Percentiles rank a stretch among this genome's conserved stretches.
Conservation (phyloP, 2,329 filamentous ascomycete genomes). For the Fusarium mundagurra region DNA sequence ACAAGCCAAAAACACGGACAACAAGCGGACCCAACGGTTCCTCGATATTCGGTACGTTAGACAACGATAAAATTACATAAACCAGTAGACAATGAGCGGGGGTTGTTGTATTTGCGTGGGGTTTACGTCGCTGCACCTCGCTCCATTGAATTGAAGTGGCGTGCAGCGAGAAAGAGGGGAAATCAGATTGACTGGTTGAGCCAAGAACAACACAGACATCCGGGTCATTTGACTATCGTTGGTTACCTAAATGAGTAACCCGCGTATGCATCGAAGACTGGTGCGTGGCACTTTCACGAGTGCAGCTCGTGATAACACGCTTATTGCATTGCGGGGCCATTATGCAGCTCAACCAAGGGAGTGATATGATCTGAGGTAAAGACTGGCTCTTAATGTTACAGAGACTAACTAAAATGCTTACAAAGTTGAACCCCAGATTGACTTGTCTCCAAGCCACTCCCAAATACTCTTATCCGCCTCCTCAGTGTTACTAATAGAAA, state of each 20-base stretch:
- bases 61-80: not conserved
- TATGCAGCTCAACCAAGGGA: no score
- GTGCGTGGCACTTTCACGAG: not conserved
- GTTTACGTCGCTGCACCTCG: not conserved
- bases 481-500: conserved; percentile 42
- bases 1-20: not conserved
- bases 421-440: conserved; percentile 38
- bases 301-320: not conserved
- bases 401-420: not conserved
- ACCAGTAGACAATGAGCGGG: not conserved
- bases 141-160: not conserved
- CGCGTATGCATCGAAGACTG: not conserved
- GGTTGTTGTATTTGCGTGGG: conserved; percentile 4
- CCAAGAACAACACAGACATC: conserved; percentile 3
- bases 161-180: conserved; percentile 9
- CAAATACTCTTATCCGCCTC: conserved; percentile 44
- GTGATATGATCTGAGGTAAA: not conserved
- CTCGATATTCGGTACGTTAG: not conserved
- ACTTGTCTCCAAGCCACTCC: conserved; percentile 39
- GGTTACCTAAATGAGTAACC: not conserved
- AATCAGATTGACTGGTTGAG: not conserved
- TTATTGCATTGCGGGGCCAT: not conserved
- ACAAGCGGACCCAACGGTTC: not conserved
- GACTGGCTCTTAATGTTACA: not conserved
- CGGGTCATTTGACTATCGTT: conserved; percentile 18